phyloP scores from a whole-genome alignment of 129 eudicot species.

The Centrapalus pauciflorus region DNA sequence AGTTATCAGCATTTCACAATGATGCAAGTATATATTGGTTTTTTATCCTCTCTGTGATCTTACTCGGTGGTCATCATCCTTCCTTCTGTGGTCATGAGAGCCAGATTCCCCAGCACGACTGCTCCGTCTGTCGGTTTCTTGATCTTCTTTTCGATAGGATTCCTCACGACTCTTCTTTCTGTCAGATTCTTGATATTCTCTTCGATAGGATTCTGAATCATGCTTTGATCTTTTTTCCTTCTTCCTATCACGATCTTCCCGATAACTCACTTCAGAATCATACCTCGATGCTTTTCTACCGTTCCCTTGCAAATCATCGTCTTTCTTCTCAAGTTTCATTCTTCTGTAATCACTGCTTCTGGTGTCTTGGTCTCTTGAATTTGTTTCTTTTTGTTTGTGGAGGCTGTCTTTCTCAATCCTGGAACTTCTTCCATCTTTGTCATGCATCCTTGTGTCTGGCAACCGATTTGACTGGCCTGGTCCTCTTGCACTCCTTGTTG shows the following conservation, averaged over 20 bases:
- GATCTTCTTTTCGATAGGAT: conserved; percentile 15
- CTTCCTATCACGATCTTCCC: conserved; percentile 36
- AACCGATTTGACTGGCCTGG: conserved; percentile 14
- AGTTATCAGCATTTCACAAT: not conserved
- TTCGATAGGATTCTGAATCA: conserved; percentile 42
- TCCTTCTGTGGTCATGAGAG: conserved; percentile 28
- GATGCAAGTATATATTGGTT: too few relatives aligned
- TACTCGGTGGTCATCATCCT: conserved; percentile 36
- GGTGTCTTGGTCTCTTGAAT: conserved; percentile 33
- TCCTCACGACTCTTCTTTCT: conserved; percentile 28
- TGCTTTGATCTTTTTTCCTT: conserved; percentile 36
- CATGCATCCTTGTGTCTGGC: conserved; percentile 21
- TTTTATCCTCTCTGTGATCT: conserved; percentile 32
- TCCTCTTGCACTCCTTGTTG: conserved; percentile 24
- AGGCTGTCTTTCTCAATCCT: conserved; percentile 21
- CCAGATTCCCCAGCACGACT: conserved; percentile 33
- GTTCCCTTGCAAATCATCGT: conserved; percentile 17
- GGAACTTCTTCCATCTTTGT: conserved; percentile 29
- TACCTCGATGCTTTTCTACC: conserved; percentile 37
- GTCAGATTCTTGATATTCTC: conserved; percentile 32
- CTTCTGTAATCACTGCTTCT: conserved; percentile 19
- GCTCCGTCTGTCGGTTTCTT: not conserved
- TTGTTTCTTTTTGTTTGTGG: conserved; percentile 15
- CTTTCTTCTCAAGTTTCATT: conserved; percentile 13
- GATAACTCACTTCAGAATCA: conserved; percentile 15